phyloP scores from a whole-genome alignment of 2,329 filamentous ascomycete genomes.

The Epichloe sp. region DNA sequence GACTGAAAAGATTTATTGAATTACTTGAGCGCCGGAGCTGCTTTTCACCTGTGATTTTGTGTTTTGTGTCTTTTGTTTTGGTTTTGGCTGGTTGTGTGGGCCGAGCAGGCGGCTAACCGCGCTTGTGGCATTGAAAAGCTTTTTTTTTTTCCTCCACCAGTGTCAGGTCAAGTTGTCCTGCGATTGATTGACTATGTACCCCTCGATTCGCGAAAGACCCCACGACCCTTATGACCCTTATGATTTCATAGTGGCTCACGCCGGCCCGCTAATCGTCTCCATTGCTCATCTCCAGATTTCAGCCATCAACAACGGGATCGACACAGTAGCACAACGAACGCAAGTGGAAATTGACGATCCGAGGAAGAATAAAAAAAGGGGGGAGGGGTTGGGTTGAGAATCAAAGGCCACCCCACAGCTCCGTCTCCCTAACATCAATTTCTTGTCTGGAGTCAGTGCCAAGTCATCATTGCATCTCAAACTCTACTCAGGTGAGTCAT shows the following conservation, averaged over 20 bases:
- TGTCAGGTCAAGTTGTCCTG: neutral
- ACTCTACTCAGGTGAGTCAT: neutral
- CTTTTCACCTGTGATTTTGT: too few relatives aligned
- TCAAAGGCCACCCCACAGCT: too few relatives aligned
- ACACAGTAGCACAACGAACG: neutral
- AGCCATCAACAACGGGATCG: too few relatives aligned
- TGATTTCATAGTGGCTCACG: slow-evolving; percentile 5
- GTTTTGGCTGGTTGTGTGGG: too few relatives aligned
- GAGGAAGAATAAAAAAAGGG: too few relatives aligned
- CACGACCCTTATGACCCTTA: slow-evolving; percentile 1
- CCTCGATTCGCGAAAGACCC: neutral
- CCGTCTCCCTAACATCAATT: too few relatives aligned
- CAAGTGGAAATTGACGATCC: neutral
- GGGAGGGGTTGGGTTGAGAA: too few relatives aligned
- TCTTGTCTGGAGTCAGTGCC: neutral
- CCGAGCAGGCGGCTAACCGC: too few relatives aligned
- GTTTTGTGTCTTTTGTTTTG: too few relatives aligned
- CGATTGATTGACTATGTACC: neutral
- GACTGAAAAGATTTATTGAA: too few relatives aligned
- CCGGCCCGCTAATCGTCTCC: slow-evolving; percentile 2
- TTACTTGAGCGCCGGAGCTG: too few relatives aligned
- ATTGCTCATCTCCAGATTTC: slow-evolving; percentile 4
- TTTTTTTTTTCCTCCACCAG: neutral
- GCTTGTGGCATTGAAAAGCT: neutral
- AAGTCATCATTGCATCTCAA: neutral